A percentile compares a stretch with the other conserved stretches of the same genome.
Conservation (phyloP, 352 stramenopile genomes). For the Pilasporangium apinafurcum region DNA sequence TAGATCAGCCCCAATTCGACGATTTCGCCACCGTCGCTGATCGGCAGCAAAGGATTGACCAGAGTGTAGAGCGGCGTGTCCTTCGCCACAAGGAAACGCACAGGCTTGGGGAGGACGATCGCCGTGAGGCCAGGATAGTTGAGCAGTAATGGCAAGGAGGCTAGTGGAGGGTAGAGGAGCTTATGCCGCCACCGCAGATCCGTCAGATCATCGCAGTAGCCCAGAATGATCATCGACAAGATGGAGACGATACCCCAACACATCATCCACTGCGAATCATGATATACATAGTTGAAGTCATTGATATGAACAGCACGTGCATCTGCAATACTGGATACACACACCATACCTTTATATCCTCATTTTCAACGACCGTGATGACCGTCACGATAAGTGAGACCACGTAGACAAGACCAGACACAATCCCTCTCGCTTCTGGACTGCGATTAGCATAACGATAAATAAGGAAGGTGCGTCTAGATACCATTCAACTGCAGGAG, state of each 20-base stretch:
- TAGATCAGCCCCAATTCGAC: slow-evolving; percentile 93
- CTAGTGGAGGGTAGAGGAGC: slow-evolving; percentile 94
- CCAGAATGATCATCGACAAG: slow-evolving; percentile 91
- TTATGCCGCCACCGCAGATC: slow-evolving; percentile 96
- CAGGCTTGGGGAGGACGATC: slow-evolving; percentile 90
- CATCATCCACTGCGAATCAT: slow-evolving; percentile 54
- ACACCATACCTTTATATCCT: slow-evolving; percentile 45
- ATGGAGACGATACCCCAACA: slow-evolving; percentile 77
- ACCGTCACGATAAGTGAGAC: slow-evolving; percentile 61
- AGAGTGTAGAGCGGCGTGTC: slow-evolving; percentile 48
- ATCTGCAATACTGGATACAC: neutral
- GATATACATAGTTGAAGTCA: neutral
- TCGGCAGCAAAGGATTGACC: slow-evolving; percentile 52
- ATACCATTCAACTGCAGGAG: neutral
- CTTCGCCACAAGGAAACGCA: slow-evolving; percentile 68
- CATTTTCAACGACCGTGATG: slow-evolving; percentile 57
- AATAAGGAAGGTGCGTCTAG: neutral
- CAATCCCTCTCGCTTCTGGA: slow-evolving; percentile 83
- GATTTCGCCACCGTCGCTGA: slow-evolving; percentile 79
- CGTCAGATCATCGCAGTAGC: slow-evolving; percentile 94
- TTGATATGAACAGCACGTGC: no score
- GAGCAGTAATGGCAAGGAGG: slow-evolving; percentile 94
- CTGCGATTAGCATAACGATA: slow-evolving; percentile 16
- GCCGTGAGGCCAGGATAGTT: slow-evolving; percentile 95
- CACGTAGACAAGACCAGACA: slow-evolving; percentile 84